phyloP scores from a whole-genome alignment of 345 rosid genomes.

The Eucalyptus pumila region DNA sequence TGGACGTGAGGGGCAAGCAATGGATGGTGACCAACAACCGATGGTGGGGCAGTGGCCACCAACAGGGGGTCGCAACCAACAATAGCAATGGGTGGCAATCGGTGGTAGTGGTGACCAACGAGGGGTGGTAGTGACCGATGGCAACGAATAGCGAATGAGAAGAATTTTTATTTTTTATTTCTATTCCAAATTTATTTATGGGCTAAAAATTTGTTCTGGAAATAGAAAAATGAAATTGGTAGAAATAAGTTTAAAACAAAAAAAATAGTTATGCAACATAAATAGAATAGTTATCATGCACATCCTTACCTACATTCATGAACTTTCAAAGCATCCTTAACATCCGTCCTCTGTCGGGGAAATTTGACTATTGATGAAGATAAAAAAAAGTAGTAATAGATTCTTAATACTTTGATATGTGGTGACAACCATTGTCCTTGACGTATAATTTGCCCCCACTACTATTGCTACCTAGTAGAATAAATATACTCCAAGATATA shows the following conservation, averaged over 20 bases:
- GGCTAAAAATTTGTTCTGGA: accelerated
- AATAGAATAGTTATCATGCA: no score
- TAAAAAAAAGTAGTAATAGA: accelerated
- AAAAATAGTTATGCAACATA: no score
- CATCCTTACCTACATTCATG: neutral
- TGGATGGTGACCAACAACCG: no score
- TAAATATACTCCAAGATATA: no score
- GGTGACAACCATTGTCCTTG: no score
- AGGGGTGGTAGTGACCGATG: accelerated
- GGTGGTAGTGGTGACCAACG: accelerated
- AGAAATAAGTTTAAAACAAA: accelerated
- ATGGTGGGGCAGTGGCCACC: no score
- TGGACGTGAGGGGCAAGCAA: accelerated
- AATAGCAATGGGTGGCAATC: accelerated
- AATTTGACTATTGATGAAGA: no score
- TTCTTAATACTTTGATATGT: no score
- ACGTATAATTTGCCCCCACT: no score
- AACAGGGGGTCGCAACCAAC: accelerated
- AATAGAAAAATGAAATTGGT: no score
- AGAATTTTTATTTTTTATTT: no score
- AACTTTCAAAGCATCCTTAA: neutral
- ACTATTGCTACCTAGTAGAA: accelerated
- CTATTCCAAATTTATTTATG: accelerated
- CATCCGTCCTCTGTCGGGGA: neutral
- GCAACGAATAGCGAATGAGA: no score